Percentiles rank a stretch among this genome's conserved stretches.
These are phyloP conservation scores for Chenopodium suecicum DNA, from an alignment of 148 eudicot species.

Conservation along the genomic window DNA sequence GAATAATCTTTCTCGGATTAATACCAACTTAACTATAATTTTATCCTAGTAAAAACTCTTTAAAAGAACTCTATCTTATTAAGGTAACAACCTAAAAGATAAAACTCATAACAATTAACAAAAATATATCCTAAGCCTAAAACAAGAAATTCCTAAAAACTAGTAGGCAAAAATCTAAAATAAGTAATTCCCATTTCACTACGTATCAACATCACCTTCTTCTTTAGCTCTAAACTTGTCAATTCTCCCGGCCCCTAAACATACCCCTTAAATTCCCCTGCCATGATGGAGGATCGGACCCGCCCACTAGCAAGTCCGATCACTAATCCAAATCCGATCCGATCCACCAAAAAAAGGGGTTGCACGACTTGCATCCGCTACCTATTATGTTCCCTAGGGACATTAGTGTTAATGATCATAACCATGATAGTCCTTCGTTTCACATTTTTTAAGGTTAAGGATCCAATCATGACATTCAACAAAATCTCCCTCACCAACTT, in stretches of 20 bases:
- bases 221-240: not conserved
- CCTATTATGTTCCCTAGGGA: not conserved
- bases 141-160: too few species aligned
- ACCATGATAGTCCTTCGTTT: slow-evolving; percentile 12
- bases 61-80: too few species aligned
- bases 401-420: not conserved
- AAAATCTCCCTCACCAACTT: slow-evolving; percentile 12
- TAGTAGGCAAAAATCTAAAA: too few species aligned
- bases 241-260: not conserved
- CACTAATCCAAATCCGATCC: not conserved
- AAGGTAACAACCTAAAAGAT: too few species aligned
- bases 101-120: too few species aligned
- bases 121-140: too few species aligned
- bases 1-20: too few species aligned
- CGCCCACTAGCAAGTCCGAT: not conserved
- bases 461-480: slow-evolving; percentile 20
- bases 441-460: slow-evolving; percentile 19
- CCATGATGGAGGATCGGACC: slow-evolving; percentile 2
- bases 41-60: too few species aligned
- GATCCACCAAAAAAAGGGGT: not conserved
- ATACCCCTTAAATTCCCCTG: not conserved
- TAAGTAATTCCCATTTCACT: too few species aligned
- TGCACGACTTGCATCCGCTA: not conserved
- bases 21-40: too few species aligned
- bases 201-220: not conserved